Percentiles rank a stretch among this genome's conserved stretches.
Conservation (phyloP, 106 monocot species). For the Vanilla planifolia region DNA sequence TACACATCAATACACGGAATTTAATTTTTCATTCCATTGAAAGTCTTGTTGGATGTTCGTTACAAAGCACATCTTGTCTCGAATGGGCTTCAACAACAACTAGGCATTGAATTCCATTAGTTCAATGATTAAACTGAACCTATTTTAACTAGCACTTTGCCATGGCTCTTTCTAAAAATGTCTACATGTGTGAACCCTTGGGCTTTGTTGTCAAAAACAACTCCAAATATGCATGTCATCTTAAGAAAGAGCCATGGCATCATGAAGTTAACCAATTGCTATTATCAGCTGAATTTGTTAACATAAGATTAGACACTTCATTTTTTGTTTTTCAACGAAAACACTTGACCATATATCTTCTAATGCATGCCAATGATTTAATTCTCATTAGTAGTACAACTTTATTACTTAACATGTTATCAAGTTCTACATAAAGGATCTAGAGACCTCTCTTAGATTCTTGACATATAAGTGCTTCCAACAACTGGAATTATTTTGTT, state of each 20-base stretch:
- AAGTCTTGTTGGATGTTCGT: no score
- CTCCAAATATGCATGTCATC: neutral
- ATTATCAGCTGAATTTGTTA: neutral
- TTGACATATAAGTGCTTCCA: neutral
- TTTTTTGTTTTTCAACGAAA: neutral
- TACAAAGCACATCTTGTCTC: no score
- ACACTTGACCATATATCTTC: neutral
- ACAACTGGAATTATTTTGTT: neutral
- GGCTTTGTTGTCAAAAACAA: no score
- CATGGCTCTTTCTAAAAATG: no score
- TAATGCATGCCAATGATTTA: neutral
- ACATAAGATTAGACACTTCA: neutral
- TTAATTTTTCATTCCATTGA: no score
- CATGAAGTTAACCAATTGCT: neutral
- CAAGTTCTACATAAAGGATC: slow-evolving; percentile 3
- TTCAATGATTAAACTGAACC: no score
- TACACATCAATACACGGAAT: no score
- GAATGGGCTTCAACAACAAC: no score
- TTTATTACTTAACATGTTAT: neutral
- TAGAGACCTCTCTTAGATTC: neutral
- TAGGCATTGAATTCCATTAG: no score
- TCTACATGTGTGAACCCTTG: no score
- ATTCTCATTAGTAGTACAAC: neutral
- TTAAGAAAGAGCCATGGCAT: neutral
- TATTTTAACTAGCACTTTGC: no score